Conservation (phyloP, 2,329 filamentous ascomycete genomes). For the Penicillium sp. region DNA sequence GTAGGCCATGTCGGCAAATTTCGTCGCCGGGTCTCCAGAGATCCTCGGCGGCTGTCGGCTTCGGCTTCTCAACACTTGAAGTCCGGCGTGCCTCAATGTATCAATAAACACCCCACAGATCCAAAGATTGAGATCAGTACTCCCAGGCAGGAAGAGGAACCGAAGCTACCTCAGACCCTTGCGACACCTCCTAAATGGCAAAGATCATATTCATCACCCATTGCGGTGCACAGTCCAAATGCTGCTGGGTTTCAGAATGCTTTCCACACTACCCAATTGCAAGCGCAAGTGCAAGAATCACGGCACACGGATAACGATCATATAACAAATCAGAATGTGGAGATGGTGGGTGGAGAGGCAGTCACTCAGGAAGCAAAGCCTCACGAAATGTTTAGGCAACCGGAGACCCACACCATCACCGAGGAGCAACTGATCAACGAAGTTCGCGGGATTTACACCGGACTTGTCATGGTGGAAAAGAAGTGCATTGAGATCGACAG, state of each 20-base stretch:
- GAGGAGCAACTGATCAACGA: conserved; percentile 77
- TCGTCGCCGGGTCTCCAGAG: neutral
- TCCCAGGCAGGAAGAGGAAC: neutral
- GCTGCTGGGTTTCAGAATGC: neutral
- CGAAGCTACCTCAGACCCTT: neutral
- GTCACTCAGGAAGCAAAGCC: neutral
- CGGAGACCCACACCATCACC: conserved; percentile 66
- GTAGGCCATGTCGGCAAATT: neutral
- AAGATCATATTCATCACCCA: neutral
- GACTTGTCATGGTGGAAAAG: conserved; percentile 78
- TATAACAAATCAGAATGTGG: neutral
- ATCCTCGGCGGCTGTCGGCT: neutral
- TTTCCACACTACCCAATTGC: neutral
- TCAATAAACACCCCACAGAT: neutral
- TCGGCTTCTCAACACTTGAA: neutral
- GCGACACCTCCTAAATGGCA: neutral
- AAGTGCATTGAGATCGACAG: conserved; percentile 83
- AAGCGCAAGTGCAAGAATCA: neutral
- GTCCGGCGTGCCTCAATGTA: neutral
- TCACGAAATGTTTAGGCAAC: conserved; percentile 51
- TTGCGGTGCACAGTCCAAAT: neutral
- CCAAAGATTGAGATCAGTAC: neutral
- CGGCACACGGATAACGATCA: neutral
- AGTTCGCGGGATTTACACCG: conserved; percentile 64
- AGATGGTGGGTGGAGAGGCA: neutral